Evolutionary conservation across 176 grass and related monocot genomes (phyloP), one percentile per base, ranked within the genome.

Genomic region (Dendrocalamus sinicus): DNA sequence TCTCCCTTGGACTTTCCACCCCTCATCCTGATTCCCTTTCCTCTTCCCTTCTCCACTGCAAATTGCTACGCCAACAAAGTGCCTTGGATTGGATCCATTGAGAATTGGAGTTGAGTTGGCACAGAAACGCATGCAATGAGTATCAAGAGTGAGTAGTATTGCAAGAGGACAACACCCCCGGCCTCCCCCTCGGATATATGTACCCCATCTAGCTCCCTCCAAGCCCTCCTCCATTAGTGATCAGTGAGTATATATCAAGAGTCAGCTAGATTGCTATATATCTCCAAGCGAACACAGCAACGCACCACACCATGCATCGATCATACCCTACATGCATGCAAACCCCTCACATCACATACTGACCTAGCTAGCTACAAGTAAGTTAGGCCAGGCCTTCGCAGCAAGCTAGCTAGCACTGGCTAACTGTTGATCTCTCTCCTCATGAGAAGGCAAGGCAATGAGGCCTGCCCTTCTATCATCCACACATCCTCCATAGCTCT

Each of bases 401-500:
- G 17, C 72, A 86, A 85, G 8, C 51, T 81, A 85, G 8, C 86
- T 77, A 76, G 52, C 78, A 86, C 73, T 85, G 79, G 61, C 68
- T 70, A 48, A 76, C 73, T n/a, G 17, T 22, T 60, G 24, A 19
- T 53, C 8, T 53, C 40, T 37, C 30, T 83, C 43, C 60, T 52
- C 12, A 95, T 95, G 93, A 87, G 90, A 85, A 95, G 85, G 90
- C 82, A 88, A 44, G 83, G 84, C 79, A 89, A 86, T 66, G 88
- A 92, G 75, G 78, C 72, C 1, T 89, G 86, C 37, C 84, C 92
- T 47, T 80, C 92, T 70, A 39, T 90, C 69, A 76, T 84, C 84
- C 88, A 89, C 86, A 91, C 91, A 5, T 96, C 94, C 9, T 98
- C 96, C 81, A 98, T 98, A 85, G 93, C 91, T 48, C 91, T 98